These are phyloP conservation scores for Leccinum obscurum DNA, from an alignment of 768 basidiomycete genomes.

Conservation along the genomic window DNA sequence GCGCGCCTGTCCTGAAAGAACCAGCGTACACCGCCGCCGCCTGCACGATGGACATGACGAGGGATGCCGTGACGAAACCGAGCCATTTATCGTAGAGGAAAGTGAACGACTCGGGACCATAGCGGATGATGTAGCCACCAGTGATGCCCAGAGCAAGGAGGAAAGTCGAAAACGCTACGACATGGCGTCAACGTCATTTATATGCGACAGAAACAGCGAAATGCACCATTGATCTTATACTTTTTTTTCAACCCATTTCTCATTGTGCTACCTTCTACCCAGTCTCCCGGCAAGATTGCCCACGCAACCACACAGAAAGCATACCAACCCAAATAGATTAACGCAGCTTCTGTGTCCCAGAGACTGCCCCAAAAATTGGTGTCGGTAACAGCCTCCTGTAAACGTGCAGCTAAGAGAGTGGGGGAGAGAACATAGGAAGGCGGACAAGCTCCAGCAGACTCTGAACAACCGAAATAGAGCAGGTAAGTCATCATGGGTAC, in stretches of 20 bases:
- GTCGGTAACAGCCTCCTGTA: constrained; percentile 48
- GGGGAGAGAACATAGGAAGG: constrained; percentile 46
- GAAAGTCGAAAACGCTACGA: constrained; percentile 81
- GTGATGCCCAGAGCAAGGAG: constrained; percentile 77
- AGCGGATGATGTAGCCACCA: constrained; percentile 65
- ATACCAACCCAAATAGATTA: constrained; percentile 89
- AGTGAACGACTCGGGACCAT: constrained; percentile 79
- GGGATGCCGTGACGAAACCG: constrained; percentile 80
- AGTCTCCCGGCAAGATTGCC: constrained; percentile 74
- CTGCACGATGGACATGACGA: constrained; percentile 78
- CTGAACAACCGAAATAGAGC: constrained; percentile 78
- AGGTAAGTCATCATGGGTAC: constrained; percentile 73
- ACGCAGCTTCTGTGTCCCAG: constrained; percentile 79
- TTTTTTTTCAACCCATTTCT: constrained; percentile 73
- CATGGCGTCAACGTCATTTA: neutral
- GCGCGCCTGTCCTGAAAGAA: constrained; percentile 67
- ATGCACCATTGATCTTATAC: constrained; percentile 95
- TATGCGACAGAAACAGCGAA: neutral
- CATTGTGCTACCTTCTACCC: constrained; percentile 66
- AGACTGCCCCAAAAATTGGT: constrained; percentile 67
- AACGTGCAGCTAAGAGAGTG: constrained; percentile 32
- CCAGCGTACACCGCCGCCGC: constrained; percentile 65
- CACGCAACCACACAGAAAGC: constrained; percentile 82
- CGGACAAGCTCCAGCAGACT: constrained; percentile 67
- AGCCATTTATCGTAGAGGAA: constrained; percentile 92